Percentiles rank a stretch among this genome's conserved stretches.
Evolutionary conservation across 2,329 filamentous ascomycete species (phyloP).

Genomic region (Alternaria brassicae): DNA sequence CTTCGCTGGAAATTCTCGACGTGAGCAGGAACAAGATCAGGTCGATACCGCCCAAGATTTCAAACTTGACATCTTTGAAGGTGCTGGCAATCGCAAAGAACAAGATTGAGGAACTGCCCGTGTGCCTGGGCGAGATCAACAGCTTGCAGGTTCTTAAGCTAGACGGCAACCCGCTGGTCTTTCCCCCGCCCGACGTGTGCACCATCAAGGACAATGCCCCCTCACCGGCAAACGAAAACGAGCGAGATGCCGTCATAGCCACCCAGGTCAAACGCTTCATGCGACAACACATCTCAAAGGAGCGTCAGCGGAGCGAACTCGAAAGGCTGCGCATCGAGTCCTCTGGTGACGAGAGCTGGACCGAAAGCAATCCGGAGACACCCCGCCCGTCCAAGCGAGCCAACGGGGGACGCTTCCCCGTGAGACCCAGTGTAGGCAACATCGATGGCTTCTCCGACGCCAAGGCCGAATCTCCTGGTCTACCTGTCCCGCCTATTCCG

Average conservation of each 20-base stretch:
- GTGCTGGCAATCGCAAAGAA: slow-evolving; percentile 89
- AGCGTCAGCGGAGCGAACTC: slow-evolving; percentile 42
- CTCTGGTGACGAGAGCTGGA: slow-evolving; percentile 57
- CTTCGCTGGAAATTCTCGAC: slow-evolving; percentile 89
- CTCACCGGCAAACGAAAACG: slow-evolving; percentile 62
- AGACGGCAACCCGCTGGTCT: slow-evolving; percentile 83
- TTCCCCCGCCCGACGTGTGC: slow-evolving; percentile 66
- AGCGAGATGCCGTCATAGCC: slow-evolving; percentile 66
- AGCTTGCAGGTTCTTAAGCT: slow-evolving; percentile 89
- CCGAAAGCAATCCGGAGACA: slow-evolving; percentile 76
- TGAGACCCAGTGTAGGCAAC: slow-evolving; percentile 72
- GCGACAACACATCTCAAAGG: slow-evolving; percentile 52
- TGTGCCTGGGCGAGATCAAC: slow-evolving; percentile 86
- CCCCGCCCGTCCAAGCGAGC: slow-evolving; percentile 71
- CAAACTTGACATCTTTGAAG: slow-evolving; percentile 82
- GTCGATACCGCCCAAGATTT: slow-evolving; percentile 78
- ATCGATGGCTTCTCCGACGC: slow-evolving; percentile 65
- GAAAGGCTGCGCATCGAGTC: slow-evolving; percentile 53
- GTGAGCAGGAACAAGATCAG: slow-evolving; percentile 86
- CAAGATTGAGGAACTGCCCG: slow-evolving; percentile 81
- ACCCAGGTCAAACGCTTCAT: slow-evolving; percentile 67
- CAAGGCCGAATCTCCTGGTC: slow-evolving; percentile 30
- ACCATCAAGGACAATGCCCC: slow-evolving; percentile 51
- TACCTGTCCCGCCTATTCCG: slow-evolving; percentile 74
- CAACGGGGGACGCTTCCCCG: slow-evolving; percentile 64